Percentiles rank a stretch among this genome's conserved stretches.
Evolutionary conservation across 768 basidiomycete species (phyloP).

Genomic region (Trichaptum fuscoviolaceum): DNA sequence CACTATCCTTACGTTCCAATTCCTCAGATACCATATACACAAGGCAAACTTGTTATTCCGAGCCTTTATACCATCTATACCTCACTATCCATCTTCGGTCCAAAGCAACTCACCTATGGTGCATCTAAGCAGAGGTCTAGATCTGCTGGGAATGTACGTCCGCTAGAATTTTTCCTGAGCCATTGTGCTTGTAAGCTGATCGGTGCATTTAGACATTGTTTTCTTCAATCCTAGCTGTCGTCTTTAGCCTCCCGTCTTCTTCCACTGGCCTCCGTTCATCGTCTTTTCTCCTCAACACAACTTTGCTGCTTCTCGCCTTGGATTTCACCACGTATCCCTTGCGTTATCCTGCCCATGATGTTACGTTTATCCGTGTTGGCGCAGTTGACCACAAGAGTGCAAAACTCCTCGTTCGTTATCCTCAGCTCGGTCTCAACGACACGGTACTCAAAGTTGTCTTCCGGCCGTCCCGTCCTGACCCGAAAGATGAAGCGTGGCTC

Average conservation of each 20-base stretch:
- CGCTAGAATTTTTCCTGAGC: constrained; percentile 14
- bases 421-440: constrained; percentile 26
- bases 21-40: constrained; percentile 34
- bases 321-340: constrained; percentile 56
- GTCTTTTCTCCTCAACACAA: constrained; percentile 34
- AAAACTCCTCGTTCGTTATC: constrained; percentile 62
- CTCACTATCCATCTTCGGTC: constrained; percentile 29
- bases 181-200: constrained; percentile 7
- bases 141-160: constrained; percentile 29
- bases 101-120: constrained; percentile 29
- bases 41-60: constrained; percentile 26
- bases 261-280: constrained; percentile 14
- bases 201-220: background rate
- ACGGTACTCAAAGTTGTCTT: constrained; percentile 27
- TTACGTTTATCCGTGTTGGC: constrained; percentile 65
- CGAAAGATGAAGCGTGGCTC: constrained; percentile 40
- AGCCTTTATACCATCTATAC: constrained; percentile 22
- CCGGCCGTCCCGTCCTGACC: constrained; percentile 40
- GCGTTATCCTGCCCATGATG: constrained; percentile 46
- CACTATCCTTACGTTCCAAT: constrained; percentile 5
- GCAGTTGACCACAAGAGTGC: constrained; percentile 59
- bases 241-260: constrained; percentile 30
- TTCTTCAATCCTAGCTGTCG: constrained; percentile 17
- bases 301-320: constrained; percentile 28
- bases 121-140: constrained; percentile 26